Base-by-base conservation (phyloP, 2,329 filamentous ascomycete genomes). In the Cladosporium sp. region DNA sequence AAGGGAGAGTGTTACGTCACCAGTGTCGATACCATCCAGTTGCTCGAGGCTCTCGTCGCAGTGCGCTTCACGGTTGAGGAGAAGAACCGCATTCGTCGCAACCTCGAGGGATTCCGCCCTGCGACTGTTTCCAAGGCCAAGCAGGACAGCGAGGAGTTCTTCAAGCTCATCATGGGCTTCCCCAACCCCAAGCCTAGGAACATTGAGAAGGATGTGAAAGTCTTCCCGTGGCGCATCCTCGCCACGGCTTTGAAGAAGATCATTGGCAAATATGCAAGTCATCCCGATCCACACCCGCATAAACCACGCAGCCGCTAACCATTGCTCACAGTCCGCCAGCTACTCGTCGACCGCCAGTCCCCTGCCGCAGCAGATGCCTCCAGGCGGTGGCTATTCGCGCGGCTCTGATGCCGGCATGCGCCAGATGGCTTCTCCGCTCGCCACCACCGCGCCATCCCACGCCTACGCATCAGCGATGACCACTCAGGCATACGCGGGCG, bases 141-240 rank as follows among this genome's bases (percentile, higher is more conserved):
- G 71, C 65, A 83, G 1, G 92, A 97, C 53, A 95, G 88, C 66
- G 92, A 97, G 67, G 89, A 94, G 49, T 97, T 97, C 69, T 97
- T 97, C 82, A 96, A 96, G 73, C 79, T 96, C 61, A 97, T 98
- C 71, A 98, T 98, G 93, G 88, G 83, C 1, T 97, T 97, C 65
- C 89, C 90, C 11, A 88, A 86, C 53, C 93, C 93, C 2, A 97
- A 97, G 71, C 93, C 93, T 15, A 80, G 93, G 55, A 96, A 97
- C 65, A 98, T 98, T 57, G 93, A 97, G 74, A 98, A 98, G 73
- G 92, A 97, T 63, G 91, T 98, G 65, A 98, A 98, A 72, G 93
- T 97, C 11, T 98, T 97, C 64, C 86, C 90, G 4, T 98, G 93
- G 93, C 93, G 90, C 69, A 88, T 93, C 53, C 77, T 98, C 38